phyloP scores from a whole-genome alignment of 441 rosid genomes.

The Cnidoscolus chayamansa region DNA sequence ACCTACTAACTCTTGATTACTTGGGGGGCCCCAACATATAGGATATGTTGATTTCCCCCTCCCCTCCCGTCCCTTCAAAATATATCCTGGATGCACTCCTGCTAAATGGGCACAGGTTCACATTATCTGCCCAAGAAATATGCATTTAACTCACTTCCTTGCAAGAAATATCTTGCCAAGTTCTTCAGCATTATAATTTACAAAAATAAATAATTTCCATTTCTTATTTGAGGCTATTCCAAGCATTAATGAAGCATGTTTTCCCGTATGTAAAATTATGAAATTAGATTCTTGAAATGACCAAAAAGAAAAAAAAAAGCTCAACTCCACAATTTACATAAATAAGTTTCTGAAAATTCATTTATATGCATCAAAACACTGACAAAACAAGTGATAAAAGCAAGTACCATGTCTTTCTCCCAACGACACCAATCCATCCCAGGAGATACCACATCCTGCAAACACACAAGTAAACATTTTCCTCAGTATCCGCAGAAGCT shows the following conservation, averaged over 20 bases:
- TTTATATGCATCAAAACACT: too few species aligned
- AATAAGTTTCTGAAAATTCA: not conserved
- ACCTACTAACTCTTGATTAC: too few species aligned
- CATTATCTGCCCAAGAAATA: too few species aligned
- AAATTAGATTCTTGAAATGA: not conserved
- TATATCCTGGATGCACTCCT: too few species aligned
- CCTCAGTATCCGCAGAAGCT: not conserved
- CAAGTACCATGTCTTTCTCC: conserved; percentile 86
- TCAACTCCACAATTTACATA: not conserved
- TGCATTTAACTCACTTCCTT: too few species aligned
- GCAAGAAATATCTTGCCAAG: too few species aligned
- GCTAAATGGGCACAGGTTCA: too few species aligned
- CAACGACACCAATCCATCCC: conserved; percentile 77
- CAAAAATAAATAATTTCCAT: not conserved
- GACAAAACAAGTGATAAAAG: conserved; percentile 6
- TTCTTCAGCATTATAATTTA: not conserved
- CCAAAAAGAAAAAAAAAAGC: not conserved
- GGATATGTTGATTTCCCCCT: too few species aligned
- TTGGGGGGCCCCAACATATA: too few species aligned
- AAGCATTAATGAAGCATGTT: not conserved
- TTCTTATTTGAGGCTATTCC: not conserved
- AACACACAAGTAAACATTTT: conserved; percentile 14
- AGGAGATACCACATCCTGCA: conserved; percentile 81
- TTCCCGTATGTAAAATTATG: not conserved
- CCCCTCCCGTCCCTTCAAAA: too few species aligned